A percentile compares a stretch with the other conserved stretches of the same genome.
Conservation (phyloP, 2,329 filamentous ascomycete species). For the Podosphaera leucotricha region DNA sequence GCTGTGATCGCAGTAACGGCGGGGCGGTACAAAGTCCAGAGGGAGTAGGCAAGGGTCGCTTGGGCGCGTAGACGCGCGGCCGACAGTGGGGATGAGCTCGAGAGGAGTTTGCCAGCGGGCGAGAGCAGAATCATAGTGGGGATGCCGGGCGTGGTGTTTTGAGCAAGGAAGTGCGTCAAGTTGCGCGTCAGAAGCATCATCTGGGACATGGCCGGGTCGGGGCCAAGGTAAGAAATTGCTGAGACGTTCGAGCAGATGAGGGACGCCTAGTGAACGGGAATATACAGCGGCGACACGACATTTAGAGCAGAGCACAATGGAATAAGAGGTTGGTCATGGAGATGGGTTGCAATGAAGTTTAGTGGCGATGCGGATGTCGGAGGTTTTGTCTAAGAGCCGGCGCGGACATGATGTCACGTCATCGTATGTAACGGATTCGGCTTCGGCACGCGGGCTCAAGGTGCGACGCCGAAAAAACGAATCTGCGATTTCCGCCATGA, state of each 20-base stretch:
- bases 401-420: not conserved
- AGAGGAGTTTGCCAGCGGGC: conserved; percentile 36
- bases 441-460: too few species aligned
- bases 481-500: not conserved
- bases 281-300: not conserved
- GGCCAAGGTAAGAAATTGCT: not conserved
- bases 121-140: conserved; percentile 37
- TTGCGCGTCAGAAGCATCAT: conserved; percentile 36
- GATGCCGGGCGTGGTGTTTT: conserved; percentile 28
- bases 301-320: not conserved
- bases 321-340: not conserved
- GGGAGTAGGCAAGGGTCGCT: conserved; percentile 37
- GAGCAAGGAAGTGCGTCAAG: conserved; percentile 36
- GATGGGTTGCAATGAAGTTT: not conserved
- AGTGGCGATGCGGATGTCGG: not conserved
- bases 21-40: conserved; percentile 32
- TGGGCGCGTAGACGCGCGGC: conserved; percentile 35
- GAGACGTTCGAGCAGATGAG: not conserved
- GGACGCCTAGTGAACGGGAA: not conserved
- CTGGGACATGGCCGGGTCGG: conserved; percentile 6
- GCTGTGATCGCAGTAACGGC: conserved; percentile 18
- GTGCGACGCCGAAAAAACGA: not conserved
- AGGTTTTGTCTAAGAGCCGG: too few species aligned
- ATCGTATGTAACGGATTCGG: not conserved
- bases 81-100: conserved; percentile 31